These are phyloP conservation scores for Penicillium capsulatum DNA, from an alignment of 2,329 filamentous ascomycete genomes.

Conservation along the genomic window DNA sequence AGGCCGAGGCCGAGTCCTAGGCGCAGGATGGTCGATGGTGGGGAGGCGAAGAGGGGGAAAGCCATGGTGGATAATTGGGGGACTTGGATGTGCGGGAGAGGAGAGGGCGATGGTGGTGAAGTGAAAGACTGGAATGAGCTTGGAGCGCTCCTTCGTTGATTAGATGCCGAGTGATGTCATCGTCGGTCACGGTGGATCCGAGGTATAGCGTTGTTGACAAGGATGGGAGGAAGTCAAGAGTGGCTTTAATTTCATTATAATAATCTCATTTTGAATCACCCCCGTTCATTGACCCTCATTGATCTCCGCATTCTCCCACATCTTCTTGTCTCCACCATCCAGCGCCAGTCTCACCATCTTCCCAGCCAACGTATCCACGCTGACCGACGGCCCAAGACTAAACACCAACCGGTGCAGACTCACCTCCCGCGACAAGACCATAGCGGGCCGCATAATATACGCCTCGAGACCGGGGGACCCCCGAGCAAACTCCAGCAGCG, in stretches of 20 bases:
- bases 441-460: conserved; percentile 19
- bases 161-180: conserved; percentile 2
- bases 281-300: too few relatives aligned
- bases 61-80: conserved; percentile 17
- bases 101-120: conserved; percentile 3
- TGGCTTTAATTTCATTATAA: too few relatives aligned
- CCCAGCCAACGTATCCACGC: conserved; percentile 12
- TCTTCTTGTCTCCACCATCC: conserved; percentile 8
- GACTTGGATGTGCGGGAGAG: conserved; percentile 4
- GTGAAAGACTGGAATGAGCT: too few relatives aligned
- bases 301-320: conserved; percentile 15
- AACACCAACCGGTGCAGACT: conserved; percentile 10
- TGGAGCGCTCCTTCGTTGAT: too few relatives aligned
- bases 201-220: too few relatives aligned
- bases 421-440: conserved; percentile 10
- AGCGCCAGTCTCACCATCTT: conserved; percentile 17
- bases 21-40: conserved; percentile 28
- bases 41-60: conserved; percentile 25
- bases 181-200: not conserved
- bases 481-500: conserved; percentile 11
- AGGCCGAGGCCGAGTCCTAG: conserved; percentile 35
- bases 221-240: too few relatives aligned
- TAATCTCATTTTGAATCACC: too few relatives aligned
- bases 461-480: conserved; percentile 11
- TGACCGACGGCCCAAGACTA: conserved; percentile 14